Conservation (phyloP, 345 rosid species). For the Odontarrhena argentea region DNA sequence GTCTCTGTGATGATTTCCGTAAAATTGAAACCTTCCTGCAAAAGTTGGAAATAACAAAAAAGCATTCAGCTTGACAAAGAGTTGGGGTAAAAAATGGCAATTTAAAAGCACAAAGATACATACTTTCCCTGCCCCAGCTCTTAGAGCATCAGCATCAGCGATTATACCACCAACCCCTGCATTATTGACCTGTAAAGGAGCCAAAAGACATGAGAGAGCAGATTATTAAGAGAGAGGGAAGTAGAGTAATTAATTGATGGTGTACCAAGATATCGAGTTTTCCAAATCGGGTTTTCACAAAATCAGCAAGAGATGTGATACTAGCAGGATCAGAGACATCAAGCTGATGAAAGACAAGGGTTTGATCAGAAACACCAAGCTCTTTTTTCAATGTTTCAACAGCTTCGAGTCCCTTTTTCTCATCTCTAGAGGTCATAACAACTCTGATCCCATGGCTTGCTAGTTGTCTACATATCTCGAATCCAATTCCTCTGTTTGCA, state of each 20-base stretch:
- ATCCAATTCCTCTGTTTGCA: conserved; percentile 47
- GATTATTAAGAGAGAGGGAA: too few relatives aligned
- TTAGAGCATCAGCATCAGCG: conserved; percentile 21
- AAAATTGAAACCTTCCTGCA: conserved; percentile 33
- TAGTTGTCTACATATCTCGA: conserved; percentile 39
- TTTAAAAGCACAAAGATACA: not conserved
- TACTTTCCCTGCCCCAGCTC: conserved; percentile 26
- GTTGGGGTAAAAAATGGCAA: too few relatives aligned
- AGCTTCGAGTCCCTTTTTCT: conserved; percentile 45
- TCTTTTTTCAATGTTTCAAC: conserved; percentile 42
- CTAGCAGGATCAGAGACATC: conserved; percentile 50
- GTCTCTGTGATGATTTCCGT: conserved; percentile 23
- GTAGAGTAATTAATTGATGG: not conserved
- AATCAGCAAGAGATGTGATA: conserved; percentile 44
- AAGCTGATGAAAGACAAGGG: conserved; percentile 52
- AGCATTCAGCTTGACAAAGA: not conserved
- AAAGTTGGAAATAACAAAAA: not conserved
- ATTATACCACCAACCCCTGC: conserved; percentile 43
- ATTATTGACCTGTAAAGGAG: conserved; percentile 41
- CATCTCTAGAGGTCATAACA: conserved; percentile 43
- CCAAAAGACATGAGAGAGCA: too few relatives aligned
- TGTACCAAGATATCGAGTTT: conserved; percentile 60
- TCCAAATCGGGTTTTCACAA: conserved; percentile 45
- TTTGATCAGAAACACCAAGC: conserved; percentile 37
- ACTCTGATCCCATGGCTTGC: conserved; percentile 35